Evolutionary conservation across 2,329 filamentous ascomycete genomes (phyloP).

Genomic region (Phyllosticta citrichinensis): DNA sequence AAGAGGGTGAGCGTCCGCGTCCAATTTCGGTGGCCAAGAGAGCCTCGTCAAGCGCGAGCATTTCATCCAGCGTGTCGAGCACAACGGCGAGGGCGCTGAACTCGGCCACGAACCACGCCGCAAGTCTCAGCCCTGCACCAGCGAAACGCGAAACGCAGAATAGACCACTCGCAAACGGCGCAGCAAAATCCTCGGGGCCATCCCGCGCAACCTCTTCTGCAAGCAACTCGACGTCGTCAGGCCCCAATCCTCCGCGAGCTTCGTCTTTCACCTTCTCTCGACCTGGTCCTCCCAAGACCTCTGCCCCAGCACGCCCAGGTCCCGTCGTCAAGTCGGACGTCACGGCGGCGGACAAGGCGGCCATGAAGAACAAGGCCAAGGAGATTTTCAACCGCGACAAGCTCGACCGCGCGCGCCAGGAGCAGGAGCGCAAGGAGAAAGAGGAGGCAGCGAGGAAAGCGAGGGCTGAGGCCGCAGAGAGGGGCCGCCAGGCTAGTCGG

Average conservation of each 20-base stretch:
- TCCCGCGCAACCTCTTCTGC: constrained; percentile 2
- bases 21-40: neutral
- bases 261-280: constrained; percentile 1
- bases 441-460: constrained; percentile 40
- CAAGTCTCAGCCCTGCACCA: neutral
- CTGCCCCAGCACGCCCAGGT: constrained; percentile 2
- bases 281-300: neutral
- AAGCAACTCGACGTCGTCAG: constrained; percentile 4
- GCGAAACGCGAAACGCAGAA: neutral
- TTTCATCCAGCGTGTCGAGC: constrained; percentile 3
- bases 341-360: constrained; percentile 22
- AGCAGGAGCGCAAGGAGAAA: constrained; percentile 29
- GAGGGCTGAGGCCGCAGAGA: constrained; percentile 36
- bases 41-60: neutral
- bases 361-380: constrained; percentile 30
- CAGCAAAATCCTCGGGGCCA: neutral
- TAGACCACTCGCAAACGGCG: neutral
- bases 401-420: constrained; percentile 30
- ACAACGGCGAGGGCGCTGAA: constrained; percentile 4
- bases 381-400: constrained; percentile 38
- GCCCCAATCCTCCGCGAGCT: neutral
- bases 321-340: constrained; percentile 17
- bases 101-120: constrained; percentile 5
- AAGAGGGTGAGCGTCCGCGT: neutral
- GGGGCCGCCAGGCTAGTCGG: constrained; percentile 32